Evolutionary conservation across 768 basidiomycete genomes (phyloP).

Genomic region (Boletus rubescentipes): DNA sequence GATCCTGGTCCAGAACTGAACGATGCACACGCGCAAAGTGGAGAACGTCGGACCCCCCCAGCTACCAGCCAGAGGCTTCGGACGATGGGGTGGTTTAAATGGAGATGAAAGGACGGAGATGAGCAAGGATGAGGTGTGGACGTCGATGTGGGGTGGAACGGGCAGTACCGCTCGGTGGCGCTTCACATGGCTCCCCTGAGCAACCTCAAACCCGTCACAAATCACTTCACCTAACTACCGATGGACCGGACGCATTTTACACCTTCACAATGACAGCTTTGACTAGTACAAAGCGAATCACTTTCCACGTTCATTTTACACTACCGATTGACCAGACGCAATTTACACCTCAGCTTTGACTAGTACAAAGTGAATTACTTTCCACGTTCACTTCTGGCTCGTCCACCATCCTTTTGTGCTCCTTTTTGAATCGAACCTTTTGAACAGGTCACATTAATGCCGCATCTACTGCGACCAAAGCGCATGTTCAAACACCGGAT

Average conservation of each 20-base stretch:
- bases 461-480: background rate
- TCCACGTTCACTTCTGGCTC: background rate
- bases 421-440: constrained; percentile 6
- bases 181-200: background rate
- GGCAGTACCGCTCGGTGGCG: constrained; percentile 3
- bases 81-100: background rate
- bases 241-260: background rate
- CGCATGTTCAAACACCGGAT: too few species aligned
- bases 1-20: constrained; percentile 4
- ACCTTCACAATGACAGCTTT: too few species aligned
- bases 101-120: background rate
- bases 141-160: constrained; percentile 11
- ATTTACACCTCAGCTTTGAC: too few species aligned
- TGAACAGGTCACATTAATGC: background rate
- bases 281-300: background rate
- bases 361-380: background rate
- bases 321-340: background rate
- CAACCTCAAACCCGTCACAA: background rate
- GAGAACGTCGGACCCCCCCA: constrained; percentile 11
- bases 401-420: background rate
- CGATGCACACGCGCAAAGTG: background rate
- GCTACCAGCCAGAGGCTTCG: background rate
- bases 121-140: background rate
- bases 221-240: background rate
- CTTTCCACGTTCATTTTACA: background rate